Base-by-base conservation (phyloP, 2,329 filamentous ascomycete species). In the Exophiala oligosperma region DNA sequence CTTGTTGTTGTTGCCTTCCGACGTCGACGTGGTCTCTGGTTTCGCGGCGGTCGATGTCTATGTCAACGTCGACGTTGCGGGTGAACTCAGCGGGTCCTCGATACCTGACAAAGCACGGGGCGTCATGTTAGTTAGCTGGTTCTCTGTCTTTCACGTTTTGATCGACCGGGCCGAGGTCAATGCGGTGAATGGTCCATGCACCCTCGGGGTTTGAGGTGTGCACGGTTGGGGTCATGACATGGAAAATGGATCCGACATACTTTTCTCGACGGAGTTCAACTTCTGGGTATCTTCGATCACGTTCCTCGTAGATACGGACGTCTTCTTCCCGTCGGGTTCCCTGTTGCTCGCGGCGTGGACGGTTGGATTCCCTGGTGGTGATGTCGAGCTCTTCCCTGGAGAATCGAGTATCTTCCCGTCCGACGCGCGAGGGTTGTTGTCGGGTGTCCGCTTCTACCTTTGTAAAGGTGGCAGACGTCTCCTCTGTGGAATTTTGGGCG, bases 341-440 rank as follows among this genome's bases (percentile, higher is more conserved):
- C 79, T 80, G 81, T 75, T 82, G 81, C 76, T 82, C 84, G 53
- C 52, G 53, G 50, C 54, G 57, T 81, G 88, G 84, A 84, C 86
- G 87, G 81, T 82, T 86, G 80, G 21, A 26, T 12, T 86, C 81
- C 77, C 80, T 84, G 77, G 92, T 86, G 81, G 90, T 85, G 79
- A 90, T 86, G 77, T 89, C 88, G 81, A 95, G 85, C 83, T 96
- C 90, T 53, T 67, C 59, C 81, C 91, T 87, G 80, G 82, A 79
- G 82, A 84, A 81, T 81, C 86, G 87, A 89, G 88, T 91, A 91
- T 90, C 91, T 92, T 96, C 92, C 92, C 91, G 92, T 95, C 92
- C 92, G 90, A 90, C 88, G 88, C 87, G 86, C 81, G 88, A 83
- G 80, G 86, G 81, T 80, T 86, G 81, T 38, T 60, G 40, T 79